phyloP scores from a whole-genome alignment of 805 yeast species.

The Sugiyamaella qingdaonensis region DNA sequence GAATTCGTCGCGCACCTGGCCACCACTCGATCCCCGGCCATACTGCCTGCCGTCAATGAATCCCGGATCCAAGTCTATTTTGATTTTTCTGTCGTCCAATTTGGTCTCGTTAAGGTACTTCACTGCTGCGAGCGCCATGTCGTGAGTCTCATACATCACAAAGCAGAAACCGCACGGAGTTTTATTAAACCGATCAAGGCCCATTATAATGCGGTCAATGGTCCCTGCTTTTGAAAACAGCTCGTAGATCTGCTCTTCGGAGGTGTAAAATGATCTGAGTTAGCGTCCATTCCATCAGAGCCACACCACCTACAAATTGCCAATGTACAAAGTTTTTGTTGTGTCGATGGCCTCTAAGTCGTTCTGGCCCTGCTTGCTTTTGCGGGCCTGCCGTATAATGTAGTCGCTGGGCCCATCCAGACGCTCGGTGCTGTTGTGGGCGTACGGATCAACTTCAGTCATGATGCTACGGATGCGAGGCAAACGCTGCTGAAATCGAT shows the following conservation, averaged over 20 bases:
- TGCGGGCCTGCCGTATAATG: constrained; percentile 32
- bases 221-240: constrained; percentile 55
- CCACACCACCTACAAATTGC: constrained; percentile 50
- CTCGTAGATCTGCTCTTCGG: constrained; percentile 92
- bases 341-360: constrained; percentile 62
- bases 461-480: background rate
- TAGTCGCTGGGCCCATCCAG: constrained; percentile 35
- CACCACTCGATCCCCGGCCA: constrained; percentile 91
- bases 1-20: constrained; percentile 77
- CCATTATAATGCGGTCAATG: constrained; percentile 83
- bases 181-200: constrained; percentile 80
- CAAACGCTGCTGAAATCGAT: no score
- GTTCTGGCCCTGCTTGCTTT: constrained; percentile 36
- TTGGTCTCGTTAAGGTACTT: constrained; percentile 77
- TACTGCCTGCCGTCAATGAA: constrained; percentile 93
- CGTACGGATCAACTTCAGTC: constrained; percentile 20
- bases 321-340: constrained; percentile 82
- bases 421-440: constrained; percentile 34
- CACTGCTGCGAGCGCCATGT: constrained; percentile 76
- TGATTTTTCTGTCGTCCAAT: constrained; percentile 75
- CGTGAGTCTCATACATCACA: constrained; percentile 65
- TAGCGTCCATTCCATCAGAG: background rate
- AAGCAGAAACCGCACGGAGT: constrained; percentile 98
- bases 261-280: constrained; percentile 66
- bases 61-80: constrained; percentile 93